Percentiles rank a stretch among this genome's conserved stretches.
Conservation (phyloP, 208 protist species). For the Tritrichomonas foetus region DNA sequence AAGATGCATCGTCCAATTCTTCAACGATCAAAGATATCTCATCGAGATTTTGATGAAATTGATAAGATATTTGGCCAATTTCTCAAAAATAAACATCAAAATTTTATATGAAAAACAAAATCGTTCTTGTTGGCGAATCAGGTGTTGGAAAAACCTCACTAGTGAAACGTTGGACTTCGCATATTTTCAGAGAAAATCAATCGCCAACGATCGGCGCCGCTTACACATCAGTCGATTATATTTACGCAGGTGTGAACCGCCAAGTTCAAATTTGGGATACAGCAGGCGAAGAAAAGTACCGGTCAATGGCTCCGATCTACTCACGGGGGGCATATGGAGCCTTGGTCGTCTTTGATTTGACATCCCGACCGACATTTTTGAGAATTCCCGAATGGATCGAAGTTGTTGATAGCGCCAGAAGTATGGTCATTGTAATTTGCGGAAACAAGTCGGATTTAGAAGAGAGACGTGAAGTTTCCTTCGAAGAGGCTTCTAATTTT, state of each 20-base stretch:
- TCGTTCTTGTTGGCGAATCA: not conserved
- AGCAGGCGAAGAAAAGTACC: not conserved
- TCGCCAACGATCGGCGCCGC: not conserved
- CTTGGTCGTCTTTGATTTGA: not conserved
- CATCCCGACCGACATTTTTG: not conserved
- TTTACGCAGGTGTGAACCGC: not conserved
- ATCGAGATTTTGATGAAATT: no score
- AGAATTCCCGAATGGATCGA: not conserved
- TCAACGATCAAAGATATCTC: no score
- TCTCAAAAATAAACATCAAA: no score
- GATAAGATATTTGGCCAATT: no score
- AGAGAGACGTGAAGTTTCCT: not conserved
- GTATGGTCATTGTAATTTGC: not conserved
- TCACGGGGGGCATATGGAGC: not conserved
- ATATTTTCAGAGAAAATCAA: not conserved
- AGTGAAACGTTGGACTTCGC: not conserved
- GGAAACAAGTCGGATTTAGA: constrained; percentile 31
- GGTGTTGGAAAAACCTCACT: not conserved
- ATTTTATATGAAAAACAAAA: no score
- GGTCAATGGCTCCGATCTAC: not conserved
- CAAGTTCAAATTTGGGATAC: not conserved
- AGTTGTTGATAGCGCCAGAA: not conserved
- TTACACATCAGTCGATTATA: not conserved
- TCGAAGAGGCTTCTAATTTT: not conserved
- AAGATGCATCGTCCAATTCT: no score